Evolutionary conservation across 257 asterid genomes (phyloP).

Genomic region (Lycium barbarum): DNA sequence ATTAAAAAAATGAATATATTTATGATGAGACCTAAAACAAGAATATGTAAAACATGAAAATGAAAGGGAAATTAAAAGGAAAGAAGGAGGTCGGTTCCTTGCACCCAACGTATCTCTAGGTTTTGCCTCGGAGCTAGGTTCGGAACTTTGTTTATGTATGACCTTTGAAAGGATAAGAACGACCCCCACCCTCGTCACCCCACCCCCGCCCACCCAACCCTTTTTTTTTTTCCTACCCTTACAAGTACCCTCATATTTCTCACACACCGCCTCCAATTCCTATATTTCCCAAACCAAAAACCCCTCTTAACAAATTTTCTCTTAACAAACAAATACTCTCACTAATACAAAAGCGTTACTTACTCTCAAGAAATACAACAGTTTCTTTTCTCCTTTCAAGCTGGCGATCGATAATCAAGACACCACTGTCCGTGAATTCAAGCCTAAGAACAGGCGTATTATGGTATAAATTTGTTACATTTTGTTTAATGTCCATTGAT

Average conservation of each 20-base stretch:
- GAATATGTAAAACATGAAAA: conserved; percentile 29
- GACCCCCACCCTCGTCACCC: background rate
- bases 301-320: background rate
- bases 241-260: conserved; percentile 41
- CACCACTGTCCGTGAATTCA: conserved; percentile 69
- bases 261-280: conserved; percentile 52
- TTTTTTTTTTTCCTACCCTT: background rate
- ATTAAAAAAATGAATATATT: background rate
- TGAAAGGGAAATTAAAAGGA: conserved; percentile 21
- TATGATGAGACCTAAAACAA: conserved; percentile 24
- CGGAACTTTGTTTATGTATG: conserved; percentile 30
- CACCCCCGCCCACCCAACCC: background rate
- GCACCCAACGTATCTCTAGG: conserved; percentile 36
- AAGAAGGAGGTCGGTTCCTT: conserved; percentile 36
- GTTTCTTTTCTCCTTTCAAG: conserved; percentile 40
- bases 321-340: background rate
- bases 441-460: conserved; percentile 73
- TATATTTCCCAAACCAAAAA: conserved; percentile 31
- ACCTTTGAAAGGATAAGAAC: conserved; percentile 34
- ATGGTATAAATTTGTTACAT: conserved; percentile 49
- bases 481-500: background rate
- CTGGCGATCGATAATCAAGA: conserved; percentile 88
- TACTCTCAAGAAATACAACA: conserved; percentile 35
- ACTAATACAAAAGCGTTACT: conserved; percentile 29
- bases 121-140: conserved; percentile 34